These are phyloP conservation scores for Lipomyces oligophaga DNA, from an alignment of 805 yeast species.

Conservation along the genomic window DNA sequence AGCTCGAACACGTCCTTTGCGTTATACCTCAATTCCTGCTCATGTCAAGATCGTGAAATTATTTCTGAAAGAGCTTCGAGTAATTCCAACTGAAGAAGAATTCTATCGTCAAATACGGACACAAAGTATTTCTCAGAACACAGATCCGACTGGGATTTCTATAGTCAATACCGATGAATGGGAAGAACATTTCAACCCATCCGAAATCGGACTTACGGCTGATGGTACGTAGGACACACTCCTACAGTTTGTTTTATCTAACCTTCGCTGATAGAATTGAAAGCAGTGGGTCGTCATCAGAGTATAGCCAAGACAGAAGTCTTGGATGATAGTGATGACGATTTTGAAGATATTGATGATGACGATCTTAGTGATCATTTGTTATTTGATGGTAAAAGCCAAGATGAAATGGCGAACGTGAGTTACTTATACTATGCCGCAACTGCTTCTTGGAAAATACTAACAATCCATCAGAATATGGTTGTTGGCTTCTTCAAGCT, in stretches of 20 bases:
- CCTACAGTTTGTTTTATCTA: slow-evolving; percentile 5
- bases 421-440: background rate
- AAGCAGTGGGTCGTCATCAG: slow-evolving; percentile 19
- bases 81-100: slow-evolving; percentile 55
- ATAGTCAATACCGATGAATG: slow-evolving; percentile 42
- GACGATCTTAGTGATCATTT: slow-evolving; percentile 54
- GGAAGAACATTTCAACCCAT: slow-evolving; percentile 36
- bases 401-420: slow-evolving; percentile 20
- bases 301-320: slow-evolving; percentile 13
- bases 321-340: slow-evolving; percentile 41
- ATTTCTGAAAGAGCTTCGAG: slow-evolving; percentile 62
- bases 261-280: slow-evolving; percentile 7
- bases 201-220: slow-evolving; percentile 30
- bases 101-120: slow-evolving; percentile 37
- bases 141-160: slow-evolving; percentile 5
- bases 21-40: slow-evolving; percentile 63
- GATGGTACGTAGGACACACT: slow-evolving; percentile 9
- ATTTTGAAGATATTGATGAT: slow-evolving; percentile 59
- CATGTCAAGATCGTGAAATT: slow-evolving; percentile 69
- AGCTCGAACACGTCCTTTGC: slow-evolving; percentile 57
- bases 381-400: slow-evolving; percentile 15
- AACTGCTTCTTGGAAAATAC: background rate
- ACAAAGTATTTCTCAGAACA: slow-evolving; percentile 25
- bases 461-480: slow-evolving; percentile 1
- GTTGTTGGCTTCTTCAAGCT: slow-evolving; percentile 5